Percentiles rank a stretch among this genome's conserved stretches.
These are phyloP conservation scores for Isatis tinctoria DNA, from an alignment of 345 rosid species.

Conservation along the genomic window DNA sequence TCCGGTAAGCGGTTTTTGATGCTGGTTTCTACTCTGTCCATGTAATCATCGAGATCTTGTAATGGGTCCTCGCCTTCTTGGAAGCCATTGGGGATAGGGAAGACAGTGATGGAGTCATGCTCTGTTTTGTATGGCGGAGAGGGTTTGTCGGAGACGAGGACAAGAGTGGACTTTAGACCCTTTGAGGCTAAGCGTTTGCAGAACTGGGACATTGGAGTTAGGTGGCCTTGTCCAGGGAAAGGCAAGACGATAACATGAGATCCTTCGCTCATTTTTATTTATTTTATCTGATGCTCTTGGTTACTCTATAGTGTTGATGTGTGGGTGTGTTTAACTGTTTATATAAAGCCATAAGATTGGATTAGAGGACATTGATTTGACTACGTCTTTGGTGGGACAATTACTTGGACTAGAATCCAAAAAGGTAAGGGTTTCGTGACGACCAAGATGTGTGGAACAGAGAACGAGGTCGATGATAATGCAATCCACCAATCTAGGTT, in stretches of 20 bases:
- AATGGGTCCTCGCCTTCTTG: slow-evolving; percentile 23
- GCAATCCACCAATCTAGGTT: neutral
- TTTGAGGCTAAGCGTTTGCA: slow-evolving; percentile 50
- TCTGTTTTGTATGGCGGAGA: slow-evolving; percentile 29
- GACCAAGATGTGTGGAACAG: slow-evolving; percentile 25
- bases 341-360: neutral
- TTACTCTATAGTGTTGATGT: neutral
- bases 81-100: slow-evolving; percentile 28
- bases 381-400: neutral
- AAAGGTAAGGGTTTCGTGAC: slow-evolving; percentile 7
- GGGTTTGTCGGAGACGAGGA: slow-evolving; percentile 32
- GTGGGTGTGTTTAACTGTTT: neutral
- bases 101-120: slow-evolving; percentile 23
- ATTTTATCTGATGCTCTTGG: neutral
- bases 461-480: slow-evolving; percentile 18
- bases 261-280: slow-evolving; percentile 12
- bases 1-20: slow-evolving; percentile 29
- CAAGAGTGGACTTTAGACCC: slow-evolving; percentile 41
- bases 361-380: slow-evolving; percentile 7
- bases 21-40: slow-evolving; percentile 10
- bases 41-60: slow-evolving; percentile 18
- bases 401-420: slow-evolving; percentile 5
- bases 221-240: slow-evolving; percentile 51
- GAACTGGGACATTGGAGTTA: slow-evolving; percentile 58
- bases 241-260: slow-evolving; percentile 37